Conservation (phyloP, 805 yeast genomes). For the Candida patagonica region DNA sequence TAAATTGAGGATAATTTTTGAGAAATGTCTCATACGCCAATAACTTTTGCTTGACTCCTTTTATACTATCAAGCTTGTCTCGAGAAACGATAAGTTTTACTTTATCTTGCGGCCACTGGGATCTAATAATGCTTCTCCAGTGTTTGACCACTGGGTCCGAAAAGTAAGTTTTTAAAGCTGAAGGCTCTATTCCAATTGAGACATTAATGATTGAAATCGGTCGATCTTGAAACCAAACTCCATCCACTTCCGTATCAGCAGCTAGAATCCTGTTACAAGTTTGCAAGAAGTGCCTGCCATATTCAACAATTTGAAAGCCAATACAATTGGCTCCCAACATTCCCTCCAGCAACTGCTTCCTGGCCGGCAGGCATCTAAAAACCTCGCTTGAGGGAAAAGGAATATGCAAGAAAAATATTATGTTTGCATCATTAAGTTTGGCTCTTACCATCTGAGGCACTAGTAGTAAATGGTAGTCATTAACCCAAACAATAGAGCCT, state of each 20-base stretch:
- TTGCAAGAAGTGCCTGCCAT: constrained; percentile 87
- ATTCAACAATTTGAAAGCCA: constrained; percentile 87
- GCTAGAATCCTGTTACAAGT: constrained; percentile 76
- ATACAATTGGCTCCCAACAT: constrained; percentile 82
- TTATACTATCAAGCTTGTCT: constrained; percentile 77
- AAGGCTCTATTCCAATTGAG: constrained; percentile 35
- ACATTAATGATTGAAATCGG: constrained; percentile 28
- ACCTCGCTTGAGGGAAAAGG: constrained; percentile 95
- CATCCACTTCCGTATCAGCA: constrained; percentile 80
- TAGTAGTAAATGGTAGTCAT: constrained; percentile 83
- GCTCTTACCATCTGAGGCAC: constrained; percentile 79
- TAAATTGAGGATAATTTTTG: constrained; percentile 58
- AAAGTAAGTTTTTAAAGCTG: constrained; percentile 45
- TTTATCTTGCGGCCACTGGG: constrained; percentile 62
- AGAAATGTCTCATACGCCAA: constrained; percentile 79
- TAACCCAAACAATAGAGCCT: constrained; percentile 83
- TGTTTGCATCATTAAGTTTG: constrained; percentile 68
- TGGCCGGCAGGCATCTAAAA: constrained; percentile 85
- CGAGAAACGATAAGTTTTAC: constrained; percentile 64
- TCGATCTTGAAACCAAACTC: constrained; percentile 51
- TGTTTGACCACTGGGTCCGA: constrained; percentile 18
- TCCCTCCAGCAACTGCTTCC: constrained; percentile 68
- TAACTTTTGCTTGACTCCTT: constrained; percentile 83
- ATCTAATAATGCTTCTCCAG: constrained; percentile 45
- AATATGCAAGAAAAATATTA: constrained; percentile 87